Conservation (phyloP, 345 rosid genomes). For the Eucalyptus guilfoylei region DNA sequence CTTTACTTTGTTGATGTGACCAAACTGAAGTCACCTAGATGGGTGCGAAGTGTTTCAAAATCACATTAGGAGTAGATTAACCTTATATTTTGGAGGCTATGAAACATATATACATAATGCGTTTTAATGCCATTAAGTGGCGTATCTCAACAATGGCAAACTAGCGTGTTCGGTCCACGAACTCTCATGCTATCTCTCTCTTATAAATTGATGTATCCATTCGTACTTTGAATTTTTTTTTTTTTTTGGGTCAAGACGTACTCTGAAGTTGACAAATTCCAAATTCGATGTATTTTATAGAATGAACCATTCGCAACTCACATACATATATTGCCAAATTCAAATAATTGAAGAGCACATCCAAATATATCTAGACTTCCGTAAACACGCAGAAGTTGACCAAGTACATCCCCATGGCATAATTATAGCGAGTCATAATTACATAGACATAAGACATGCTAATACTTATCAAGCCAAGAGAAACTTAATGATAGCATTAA, state of each 20-base stretch:
- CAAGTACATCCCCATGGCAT: not conserved
- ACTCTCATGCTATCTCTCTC: accelerated
- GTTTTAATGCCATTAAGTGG: not conserved
- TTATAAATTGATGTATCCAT: not conserved
- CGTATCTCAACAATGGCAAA: not conserved
- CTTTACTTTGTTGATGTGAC: not conserved
- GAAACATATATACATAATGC: not conserved
- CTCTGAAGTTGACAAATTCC: accelerated
- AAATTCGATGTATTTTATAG: not conserved
- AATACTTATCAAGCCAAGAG: not conserved
- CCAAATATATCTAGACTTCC: not conserved
- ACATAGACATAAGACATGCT: not conserved
- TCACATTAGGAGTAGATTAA: not conserved
- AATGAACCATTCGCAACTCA: not conserved
- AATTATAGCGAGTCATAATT: not conserved
- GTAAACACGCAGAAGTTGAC: not conserved
- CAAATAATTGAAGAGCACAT: not conserved
- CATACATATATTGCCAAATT: not conserved
- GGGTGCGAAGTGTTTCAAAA: not conserved
- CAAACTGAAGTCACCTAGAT: not conserved
- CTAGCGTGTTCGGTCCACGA: not conserved
- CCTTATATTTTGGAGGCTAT: not conserved
- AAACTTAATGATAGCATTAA: not conserved
- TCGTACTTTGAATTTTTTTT: not conserved
- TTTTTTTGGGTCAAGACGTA: not conserved